These are phyloP conservation scores for Melanogaster broomeanus DNA, from an alignment of 768 basidiomycete genomes.

Conservation along the genomic window DNA sequence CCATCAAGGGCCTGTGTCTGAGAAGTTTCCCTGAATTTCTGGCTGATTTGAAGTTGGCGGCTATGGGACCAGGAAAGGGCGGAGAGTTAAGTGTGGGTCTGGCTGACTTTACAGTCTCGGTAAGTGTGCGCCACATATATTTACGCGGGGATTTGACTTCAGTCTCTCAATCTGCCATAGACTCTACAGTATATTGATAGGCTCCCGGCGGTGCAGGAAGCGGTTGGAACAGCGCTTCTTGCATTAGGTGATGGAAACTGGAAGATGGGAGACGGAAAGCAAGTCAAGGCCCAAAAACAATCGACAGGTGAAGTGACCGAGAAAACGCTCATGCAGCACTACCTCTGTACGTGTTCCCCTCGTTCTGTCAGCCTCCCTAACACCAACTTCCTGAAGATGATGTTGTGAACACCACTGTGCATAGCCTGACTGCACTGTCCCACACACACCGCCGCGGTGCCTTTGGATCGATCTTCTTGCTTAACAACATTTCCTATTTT, in stretches of 20 bases:
- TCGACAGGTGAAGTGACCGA: constrained; percentile 53
- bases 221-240: constrained; percentile 63
- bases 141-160: neutral
- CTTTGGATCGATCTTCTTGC: constrained; percentile 72
- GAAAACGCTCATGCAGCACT: constrained; percentile 69
- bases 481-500: constrained; percentile 79
- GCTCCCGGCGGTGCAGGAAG: constrained; percentile 68
- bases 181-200: constrained; percentile 69
- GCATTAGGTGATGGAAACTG: constrained; percentile 86
- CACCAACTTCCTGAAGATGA: constrained; percentile 52
- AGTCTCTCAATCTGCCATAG: constrained; percentile 35
- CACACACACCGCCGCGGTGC: constrained; percentile 60
- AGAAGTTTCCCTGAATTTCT: constrained; percentile 85
- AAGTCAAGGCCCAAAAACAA: constrained; percentile 48
- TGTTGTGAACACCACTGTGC: constrained; percentile 65
- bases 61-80: constrained; percentile 45
- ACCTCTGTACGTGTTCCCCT: constrained; percentile 52
- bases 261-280: constrained; percentile 87
- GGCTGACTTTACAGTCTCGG: constrained; percentile 58
- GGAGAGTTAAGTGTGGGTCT: constrained; percentile 66
- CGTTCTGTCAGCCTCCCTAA: neutral
- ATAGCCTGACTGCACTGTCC: constrained; percentile 63
- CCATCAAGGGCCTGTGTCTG: constrained; percentile 67
- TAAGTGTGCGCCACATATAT: constrained; percentile 30
- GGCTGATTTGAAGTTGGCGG: constrained; percentile 73